Conservation (phyloP, 495 filamentous ascomycete genomes). For the Usnea hakonensis region DNA sequence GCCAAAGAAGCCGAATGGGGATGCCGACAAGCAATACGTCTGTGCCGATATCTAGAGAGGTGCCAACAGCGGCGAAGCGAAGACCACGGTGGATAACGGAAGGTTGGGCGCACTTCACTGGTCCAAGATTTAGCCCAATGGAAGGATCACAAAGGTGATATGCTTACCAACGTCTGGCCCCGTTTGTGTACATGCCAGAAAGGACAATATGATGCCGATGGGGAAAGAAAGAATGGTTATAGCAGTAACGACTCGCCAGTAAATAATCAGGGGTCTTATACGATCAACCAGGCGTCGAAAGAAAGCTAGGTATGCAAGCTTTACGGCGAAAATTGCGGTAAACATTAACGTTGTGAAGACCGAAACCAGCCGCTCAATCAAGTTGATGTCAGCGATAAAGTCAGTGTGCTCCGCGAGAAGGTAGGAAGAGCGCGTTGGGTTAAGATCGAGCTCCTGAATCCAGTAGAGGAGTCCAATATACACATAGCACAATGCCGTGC, state of each 20-base stretch:
- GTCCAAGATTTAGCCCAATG: neutral
- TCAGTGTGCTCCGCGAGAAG: neutral
- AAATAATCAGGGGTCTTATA: conserved; percentile 6
- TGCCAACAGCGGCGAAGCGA: neutral
- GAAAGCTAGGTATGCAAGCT: conserved; percentile 15
- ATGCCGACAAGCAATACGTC: neutral
- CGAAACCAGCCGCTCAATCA: neutral
- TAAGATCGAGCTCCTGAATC: neutral
- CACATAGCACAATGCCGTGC: conserved; percentile 1
- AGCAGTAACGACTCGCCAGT: conserved; percentile 15
- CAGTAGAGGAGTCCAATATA: neutral
- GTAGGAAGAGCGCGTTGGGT: too few relatives aligned
- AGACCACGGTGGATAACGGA: neutral
- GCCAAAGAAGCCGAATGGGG: conserved; percentile 10
- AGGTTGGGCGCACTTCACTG: neutral
- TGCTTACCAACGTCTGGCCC: neutral
- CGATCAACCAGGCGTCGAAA: conserved; percentile 17
- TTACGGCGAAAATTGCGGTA: conserved; percentile 17
- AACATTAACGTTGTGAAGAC: conserved; percentile 9
- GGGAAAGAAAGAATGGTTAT: conserved; percentile 11
- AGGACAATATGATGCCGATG: neutral
- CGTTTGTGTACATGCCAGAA: neutral
- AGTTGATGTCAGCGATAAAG: neutral
- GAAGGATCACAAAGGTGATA: neutral
- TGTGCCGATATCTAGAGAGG: neutral